Evolutionary conservation across 371 early-diverging fungal genomes (phyloP), one percentile per base, ranked within the genome.

Genomic region (Syncephalastrum racemosum): DNA sequence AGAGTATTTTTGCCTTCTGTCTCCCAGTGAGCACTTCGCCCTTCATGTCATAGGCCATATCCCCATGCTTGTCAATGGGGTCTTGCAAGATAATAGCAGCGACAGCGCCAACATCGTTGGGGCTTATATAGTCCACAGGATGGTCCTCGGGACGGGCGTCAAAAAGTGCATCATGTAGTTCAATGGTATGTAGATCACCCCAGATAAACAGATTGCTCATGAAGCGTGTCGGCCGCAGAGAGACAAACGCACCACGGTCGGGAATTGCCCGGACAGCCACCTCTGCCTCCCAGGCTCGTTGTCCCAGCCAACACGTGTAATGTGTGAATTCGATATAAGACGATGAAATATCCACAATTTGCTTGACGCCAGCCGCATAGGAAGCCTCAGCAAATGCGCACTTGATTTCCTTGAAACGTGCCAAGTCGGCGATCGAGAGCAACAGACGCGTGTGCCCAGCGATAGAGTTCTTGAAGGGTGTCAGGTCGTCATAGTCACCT

Each of bases 301-400:
- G 13, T 0, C 59, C 62, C 12, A 31, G 36, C 36, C 36, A 48
- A 1, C 31, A 49, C 0, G 46, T 40, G 50, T 69, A 50, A 59
- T 63, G 68, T 6, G 66, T 59, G 4, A 43, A 19, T 18, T 55
- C 56, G 10, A 58, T 60, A 2, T 48, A 23, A 1, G 23, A 39
- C 7, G 64, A 66, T 1, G 67, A 72, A 4, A 72, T 58, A 42
- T 69, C 64, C 2, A 72, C 64, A 3, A 72, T 54, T 50, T 72
- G 73, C 36, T 64, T 47, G 0, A 68, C 60, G 36, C 73, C 73
- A 6, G 67, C 64, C n/a, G 50, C 64, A 43, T 72, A 69, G 14
- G 62, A 63, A 4, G 48, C 41, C 2, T 27, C 50, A 0, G 70
- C 59, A 41, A 64, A 45, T 0, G 48, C 47, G 4, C 22, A 15